Conservation (phyloP, 148 eudicot genomes). For the Tetragonia tetragonoides region DNA sequence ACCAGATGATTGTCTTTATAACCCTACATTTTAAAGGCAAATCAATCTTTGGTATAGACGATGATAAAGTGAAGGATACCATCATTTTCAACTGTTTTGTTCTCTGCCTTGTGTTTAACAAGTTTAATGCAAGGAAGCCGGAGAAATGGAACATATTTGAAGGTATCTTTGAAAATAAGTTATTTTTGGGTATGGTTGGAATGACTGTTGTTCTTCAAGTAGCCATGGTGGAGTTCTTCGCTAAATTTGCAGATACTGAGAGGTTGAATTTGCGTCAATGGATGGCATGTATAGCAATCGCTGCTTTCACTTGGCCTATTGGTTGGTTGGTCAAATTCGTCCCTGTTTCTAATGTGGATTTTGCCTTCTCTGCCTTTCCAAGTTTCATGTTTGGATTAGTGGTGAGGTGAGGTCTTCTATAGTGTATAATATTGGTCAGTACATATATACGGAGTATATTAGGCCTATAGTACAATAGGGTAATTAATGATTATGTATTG, state of each 20-base stretch:
- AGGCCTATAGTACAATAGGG: too few relatives aligned
- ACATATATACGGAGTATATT: too few relatives aligned
- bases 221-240: conserved; percentile 32
- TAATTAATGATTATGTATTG: too few relatives aligned
- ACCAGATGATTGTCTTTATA: conserved; percentile 35
- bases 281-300: conserved; percentile 27
- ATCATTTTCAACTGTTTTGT: conserved; percentile 46
- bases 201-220: conserved; percentile 31
- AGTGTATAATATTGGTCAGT: too few relatives aligned
- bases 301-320: conserved; percentile 32
- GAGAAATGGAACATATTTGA: conserved; percentile 32
- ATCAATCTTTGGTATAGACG: conserved; percentile 24
- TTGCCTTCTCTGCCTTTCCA: not conserved
- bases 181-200: conserved; percentile 29
- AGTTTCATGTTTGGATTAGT: too few relatives aligned
- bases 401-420: too few relatives aligned
- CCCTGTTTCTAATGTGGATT: not conserved
- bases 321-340: conserved; percentile 33
- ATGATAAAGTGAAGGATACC: conserved; percentile 33
- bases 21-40: conserved; percentile 36
- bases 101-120: conserved; percentile 42
- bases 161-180: conserved; percentile 27
- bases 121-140: conserved; percentile 33
- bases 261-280: conserved; percentile 34
- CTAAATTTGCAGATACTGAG: conserved; percentile 32